Percentiles rank a stretch among this genome's conserved stretches.
phyloP scores from a whole-genome alignment of 179 eudicot genomes.

The Nepenthes alata region DNA sequence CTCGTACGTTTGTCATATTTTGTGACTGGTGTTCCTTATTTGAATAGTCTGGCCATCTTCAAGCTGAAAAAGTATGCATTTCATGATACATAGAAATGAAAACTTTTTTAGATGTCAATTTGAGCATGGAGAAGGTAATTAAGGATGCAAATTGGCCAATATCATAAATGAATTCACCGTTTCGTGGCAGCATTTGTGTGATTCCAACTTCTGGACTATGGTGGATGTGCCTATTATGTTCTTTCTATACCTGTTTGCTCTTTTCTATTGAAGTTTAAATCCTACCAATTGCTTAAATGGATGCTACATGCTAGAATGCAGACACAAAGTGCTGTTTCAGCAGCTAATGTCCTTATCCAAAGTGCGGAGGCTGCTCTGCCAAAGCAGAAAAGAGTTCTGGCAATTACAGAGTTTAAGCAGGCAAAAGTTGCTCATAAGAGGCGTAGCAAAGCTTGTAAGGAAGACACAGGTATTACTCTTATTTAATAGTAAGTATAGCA shows the following conservation, averaged over 20 bases:
- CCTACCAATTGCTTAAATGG: constrained; percentile 6
- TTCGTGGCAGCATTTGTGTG: too few relatives aligned
- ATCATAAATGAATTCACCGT: too few relatives aligned
- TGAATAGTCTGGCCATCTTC: too few relatives aligned
- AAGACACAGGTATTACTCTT: constrained; percentile 36
- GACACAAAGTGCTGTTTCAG: constrained; percentile 54
- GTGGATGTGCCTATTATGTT: background rate
- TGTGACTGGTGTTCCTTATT: too few relatives aligned
- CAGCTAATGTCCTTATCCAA: constrained; percentile 60
- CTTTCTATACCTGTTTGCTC: background rate
- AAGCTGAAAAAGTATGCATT: too few relatives aligned
- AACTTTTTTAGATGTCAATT: too few relatives aligned
- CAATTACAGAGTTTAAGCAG: constrained; percentile 57
- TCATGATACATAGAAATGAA: too few relatives aligned
- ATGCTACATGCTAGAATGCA: constrained; percentile 46
- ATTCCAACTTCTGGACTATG: background rate
- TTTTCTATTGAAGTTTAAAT: background rate
- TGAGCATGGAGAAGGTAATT: background rate
- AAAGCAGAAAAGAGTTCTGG: constrained; percentile 67
- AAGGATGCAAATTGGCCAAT: too few relatives aligned
- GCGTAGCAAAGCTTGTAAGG: constrained; percentile 30
- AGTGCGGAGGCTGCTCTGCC: constrained; percentile 65
- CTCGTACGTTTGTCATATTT: too few relatives aligned
- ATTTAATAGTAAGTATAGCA: background rate
- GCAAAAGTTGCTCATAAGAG: constrained; percentile 72